phyloP scores from a whole-genome alignment of 2,329 filamentous ascomycete genomes.

The Fusarium tanahbumbuense region DNA sequence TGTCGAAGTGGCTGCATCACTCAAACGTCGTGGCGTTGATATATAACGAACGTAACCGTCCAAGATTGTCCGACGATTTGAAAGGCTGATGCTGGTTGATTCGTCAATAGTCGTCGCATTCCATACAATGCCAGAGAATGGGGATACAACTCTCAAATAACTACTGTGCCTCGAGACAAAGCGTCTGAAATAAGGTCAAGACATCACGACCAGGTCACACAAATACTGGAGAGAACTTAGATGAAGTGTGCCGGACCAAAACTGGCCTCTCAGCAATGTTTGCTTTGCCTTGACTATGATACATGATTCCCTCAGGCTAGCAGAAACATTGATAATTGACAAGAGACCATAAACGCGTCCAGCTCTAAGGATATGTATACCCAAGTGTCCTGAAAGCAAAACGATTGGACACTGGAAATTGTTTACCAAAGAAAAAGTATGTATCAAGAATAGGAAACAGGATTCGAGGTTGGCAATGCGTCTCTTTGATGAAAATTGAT shows the following conservation, averaged over 20 bases:
- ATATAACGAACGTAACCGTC: neutral
- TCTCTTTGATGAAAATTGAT: constrained; percentile 33
- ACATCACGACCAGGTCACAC: neutral
- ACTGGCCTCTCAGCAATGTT: constrained; percentile 54
- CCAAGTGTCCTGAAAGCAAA: neutral
- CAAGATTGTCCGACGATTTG: neutral
- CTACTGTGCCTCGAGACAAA: constrained; percentile 6
- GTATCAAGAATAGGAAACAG: constrained; percentile 37
- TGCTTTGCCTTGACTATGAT: constrained; percentile 47
- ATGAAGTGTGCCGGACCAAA: constrained; percentile 52
- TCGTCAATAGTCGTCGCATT: neutral
- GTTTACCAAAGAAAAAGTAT: constrained; percentile 16
- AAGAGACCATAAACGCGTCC: constrained; percentile 56
- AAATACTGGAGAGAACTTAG: neutral
- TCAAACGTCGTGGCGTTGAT: neutral
- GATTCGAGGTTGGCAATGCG: constrained; percentile 39
- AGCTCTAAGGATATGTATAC: constrained; percentile 29
- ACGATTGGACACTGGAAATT: neutral
- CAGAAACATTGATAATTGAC: constrained; percentile 45
- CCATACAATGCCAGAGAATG: neutral
- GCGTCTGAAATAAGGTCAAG: neutral
- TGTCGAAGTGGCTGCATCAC: neutral
- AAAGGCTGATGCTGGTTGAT: neutral
- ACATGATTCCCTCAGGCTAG: constrained; percentile 43
- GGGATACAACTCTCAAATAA: neutral